A percentile compares a stretch with the other conserved stretches of the same genome.
phyloP scores from a whole-genome alignment of 2,329 filamentous ascomycete species.

The Cryphonectria nitschkei region DNA sequence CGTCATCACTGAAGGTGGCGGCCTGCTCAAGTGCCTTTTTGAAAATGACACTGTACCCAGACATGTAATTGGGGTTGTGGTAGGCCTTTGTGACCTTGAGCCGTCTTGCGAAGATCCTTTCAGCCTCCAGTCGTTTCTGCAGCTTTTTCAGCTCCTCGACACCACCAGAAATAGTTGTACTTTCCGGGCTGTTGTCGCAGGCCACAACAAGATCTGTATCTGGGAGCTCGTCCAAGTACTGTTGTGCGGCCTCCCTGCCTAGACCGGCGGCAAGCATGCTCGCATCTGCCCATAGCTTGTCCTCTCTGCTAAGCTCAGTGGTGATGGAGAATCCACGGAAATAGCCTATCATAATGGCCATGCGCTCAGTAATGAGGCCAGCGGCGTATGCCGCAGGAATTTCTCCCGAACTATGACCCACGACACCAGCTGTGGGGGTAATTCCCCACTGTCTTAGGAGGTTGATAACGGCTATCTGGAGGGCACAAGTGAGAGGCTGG shows the following conservation, averaged over 20 bases:
- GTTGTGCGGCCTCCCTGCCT: not conserved
- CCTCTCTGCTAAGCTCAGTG: not conserved
- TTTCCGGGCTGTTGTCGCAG: conserved; percentile 32
- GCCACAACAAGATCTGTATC: conserved; percentile 24
- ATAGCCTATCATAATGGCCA: conserved; percentile 17
- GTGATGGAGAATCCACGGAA: conserved; percentile 14
- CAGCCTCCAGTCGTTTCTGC: not conserved
- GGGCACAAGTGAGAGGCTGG: conserved; percentile 40
- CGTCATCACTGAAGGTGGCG: not conserved
- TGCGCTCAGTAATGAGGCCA: not conserved
- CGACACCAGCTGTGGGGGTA: not conserved
- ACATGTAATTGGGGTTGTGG: conserved; percentile 38
- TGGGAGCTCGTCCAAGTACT: not conserved
- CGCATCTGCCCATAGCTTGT: not conserved
- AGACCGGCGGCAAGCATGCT: not conserved
- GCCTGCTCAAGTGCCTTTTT: not conserved
- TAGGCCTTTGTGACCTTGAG: conserved; percentile 42
- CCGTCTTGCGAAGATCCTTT: conserved; percentile 36
- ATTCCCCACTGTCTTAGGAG: not conserved
- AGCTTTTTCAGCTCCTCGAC: conserved; percentile 27
- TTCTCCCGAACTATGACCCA: conserved; percentile 30
- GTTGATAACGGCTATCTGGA: conserved; percentile 45
- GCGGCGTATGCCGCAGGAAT: conserved; percentile 14
- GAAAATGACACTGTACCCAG: conserved; percentile 2
- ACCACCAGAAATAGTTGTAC: conserved; percentile 39